Evolutionary conservation across 208 protist species (phyloP).

Genomic region (Trypanosomatidae sp.): DNA sequence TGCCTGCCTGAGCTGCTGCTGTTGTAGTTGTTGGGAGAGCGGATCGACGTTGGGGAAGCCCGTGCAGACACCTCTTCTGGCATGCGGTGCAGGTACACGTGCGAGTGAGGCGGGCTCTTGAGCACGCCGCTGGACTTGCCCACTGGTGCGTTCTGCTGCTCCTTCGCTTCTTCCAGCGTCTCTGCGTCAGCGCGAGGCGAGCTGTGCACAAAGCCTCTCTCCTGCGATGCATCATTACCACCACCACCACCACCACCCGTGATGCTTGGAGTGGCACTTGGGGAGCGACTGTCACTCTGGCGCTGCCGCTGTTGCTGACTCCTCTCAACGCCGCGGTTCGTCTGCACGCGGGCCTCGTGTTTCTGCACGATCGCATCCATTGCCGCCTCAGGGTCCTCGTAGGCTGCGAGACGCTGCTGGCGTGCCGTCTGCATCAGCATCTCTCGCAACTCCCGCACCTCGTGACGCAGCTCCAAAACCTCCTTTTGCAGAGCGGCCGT

Average conservation of each 20-base stretch:
- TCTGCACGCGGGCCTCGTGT: constrained; percentile 6
- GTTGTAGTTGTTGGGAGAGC: no score
- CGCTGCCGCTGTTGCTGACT: no score
- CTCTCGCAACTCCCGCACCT: constrained; percentile 40
- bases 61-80: no score
- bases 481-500: constrained; percentile 36
- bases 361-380: constrained; percentile 51
- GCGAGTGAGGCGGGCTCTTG: no score
- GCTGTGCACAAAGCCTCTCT: no score
- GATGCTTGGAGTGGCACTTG: constrained; percentile 19
- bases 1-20: no score
- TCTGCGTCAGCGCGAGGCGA: no score
- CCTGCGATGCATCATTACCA: constrained; percentile 15
- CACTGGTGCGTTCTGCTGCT: background rate
- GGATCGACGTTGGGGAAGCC: no score
- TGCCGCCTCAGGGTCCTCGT: constrained; percentile 39
- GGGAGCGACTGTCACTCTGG: constrained; percentile 2
- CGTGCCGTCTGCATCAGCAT: constrained; percentile 28
- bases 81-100: no score
- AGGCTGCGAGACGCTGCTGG: constrained; percentile 28
- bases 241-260: background rate
- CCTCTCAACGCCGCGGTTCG: no score
- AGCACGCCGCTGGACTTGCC: no score
- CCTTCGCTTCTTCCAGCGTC: background rate
- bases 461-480: constrained; percentile 27